Percentiles rank a stretch among this genome's conserved stretches.
Conservation (phyloP, 306 rosid species). For the Hippophae rhamnoides region DNA sequence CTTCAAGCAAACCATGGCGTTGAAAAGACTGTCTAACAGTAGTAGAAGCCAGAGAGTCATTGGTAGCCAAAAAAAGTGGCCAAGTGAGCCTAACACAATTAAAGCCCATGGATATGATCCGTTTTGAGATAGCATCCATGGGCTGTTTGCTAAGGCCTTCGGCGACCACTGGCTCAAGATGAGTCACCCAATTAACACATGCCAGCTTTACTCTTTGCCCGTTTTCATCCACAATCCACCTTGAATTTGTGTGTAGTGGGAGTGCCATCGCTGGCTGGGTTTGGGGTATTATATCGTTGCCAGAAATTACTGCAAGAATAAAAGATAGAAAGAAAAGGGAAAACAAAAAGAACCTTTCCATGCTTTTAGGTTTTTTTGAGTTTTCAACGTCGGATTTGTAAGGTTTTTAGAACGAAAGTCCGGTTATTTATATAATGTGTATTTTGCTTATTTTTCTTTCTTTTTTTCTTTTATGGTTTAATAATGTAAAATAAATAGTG, state of each 20-base stretch:
- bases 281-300: background rate
- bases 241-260: constrained; percentile 49
- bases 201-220: constrained; percentile 77
- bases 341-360: constrained; percentile 8
- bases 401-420: background rate
- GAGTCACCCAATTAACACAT: constrained; percentile 83
- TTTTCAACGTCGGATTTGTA: background rate
- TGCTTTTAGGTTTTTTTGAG: background rate
- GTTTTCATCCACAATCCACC: constrained; percentile 62
- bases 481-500: too few relatives aligned
- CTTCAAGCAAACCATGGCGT: constrained; percentile 35
- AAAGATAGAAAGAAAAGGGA: background rate
- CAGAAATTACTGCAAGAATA: background rate
- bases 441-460: background rate
- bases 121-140: constrained; percentile 39
- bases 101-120: constrained; percentile 53
- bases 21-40: constrained; percentile 67
- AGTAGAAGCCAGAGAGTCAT: constrained; percentile 50
- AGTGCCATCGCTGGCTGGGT: constrained; percentile 16
- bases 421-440: background rate
- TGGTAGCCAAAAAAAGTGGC: constrained; percentile 52
- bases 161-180: constrained; percentile 59
- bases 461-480: too few relatives aligned
- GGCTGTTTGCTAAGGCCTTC: constrained; percentile 87
- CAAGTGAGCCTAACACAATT: constrained; percentile 94